These are phyloP conservation scores for Prosopis cineraria DNA, from an alignment of 306 rosid species.

Conservation along the genomic window DNA sequence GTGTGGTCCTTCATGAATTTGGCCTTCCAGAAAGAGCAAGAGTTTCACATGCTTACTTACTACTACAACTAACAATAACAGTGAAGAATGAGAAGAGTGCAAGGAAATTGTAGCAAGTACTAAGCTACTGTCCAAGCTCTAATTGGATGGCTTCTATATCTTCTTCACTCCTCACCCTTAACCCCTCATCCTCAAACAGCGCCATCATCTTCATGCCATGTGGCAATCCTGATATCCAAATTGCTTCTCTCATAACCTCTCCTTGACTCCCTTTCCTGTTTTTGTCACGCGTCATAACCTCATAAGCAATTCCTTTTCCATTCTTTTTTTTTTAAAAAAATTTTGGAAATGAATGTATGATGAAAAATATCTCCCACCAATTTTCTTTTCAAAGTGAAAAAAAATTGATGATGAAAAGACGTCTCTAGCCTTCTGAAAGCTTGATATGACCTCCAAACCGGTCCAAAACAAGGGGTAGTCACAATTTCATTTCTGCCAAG, in stretches of 20 bases:
- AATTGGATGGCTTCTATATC: constrained; percentile 53
- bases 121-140: constrained; percentile 40
- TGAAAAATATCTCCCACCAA: constrained; percentile 19
- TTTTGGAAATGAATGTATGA: constrained; percentile 23
- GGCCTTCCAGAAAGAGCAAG: constrained; percentile 15
- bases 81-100: too few relatives aligned
- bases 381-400: not conserved
- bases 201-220: constrained; percentile 68
- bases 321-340: too few relatives aligned
- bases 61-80: not conserved
- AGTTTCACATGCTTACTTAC: not conserved
- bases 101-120: constrained; percentile 2
- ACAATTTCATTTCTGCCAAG: constrained; percentile 41
- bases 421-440: constrained; percentile 43
- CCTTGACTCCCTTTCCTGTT: constrained; percentile 45
- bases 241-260: constrained; percentile 53
- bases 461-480: constrained; percentile 70
- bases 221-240: constrained; percentile 71
- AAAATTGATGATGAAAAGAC: constrained; percentile 36
- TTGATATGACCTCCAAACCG: constrained; percentile 35
- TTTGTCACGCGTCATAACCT: constrained; percentile 53
- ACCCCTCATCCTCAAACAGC: constrained; percentile 77
- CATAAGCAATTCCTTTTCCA: constrained; percentile 43
- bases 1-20: constrained; percentile 44
- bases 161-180: constrained; percentile 72